Percentiles rank a stretch among this genome's conserved stretches.
phyloP scores from a whole-genome alignment of 768 basidiomycete genomes.

The Megacollybia marginata region DNA sequence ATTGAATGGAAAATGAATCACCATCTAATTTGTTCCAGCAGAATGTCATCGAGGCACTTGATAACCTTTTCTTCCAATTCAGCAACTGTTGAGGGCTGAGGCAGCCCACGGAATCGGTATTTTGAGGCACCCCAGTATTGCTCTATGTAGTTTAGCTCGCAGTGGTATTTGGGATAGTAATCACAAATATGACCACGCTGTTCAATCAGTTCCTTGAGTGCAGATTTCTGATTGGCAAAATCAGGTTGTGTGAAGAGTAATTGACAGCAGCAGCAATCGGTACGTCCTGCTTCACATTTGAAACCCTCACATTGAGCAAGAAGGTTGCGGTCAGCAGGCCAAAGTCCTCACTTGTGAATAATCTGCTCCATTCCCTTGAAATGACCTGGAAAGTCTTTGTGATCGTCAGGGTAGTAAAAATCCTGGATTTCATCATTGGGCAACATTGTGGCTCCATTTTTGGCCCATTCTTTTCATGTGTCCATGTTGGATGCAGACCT shows the following conservation, averaged over 20 bases:
- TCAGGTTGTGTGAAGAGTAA: too few species aligned
- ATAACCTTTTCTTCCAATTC: neutral
- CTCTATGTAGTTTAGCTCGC: too few species aligned
- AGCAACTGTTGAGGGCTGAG: neutral
- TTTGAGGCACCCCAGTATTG: neutral
- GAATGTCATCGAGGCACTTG: neutral
- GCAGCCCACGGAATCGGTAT: neutral
- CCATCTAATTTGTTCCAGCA: neutral
- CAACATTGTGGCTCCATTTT: constrained; percentile 22
- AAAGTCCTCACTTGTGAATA: constrained; percentile 16
- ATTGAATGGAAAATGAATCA: neutral
- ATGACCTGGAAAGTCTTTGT: constrained; percentile 19
- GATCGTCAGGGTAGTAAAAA: constrained; percentile 25
- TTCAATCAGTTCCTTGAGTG: too few species aligned
- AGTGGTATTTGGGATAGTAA: too few species aligned
- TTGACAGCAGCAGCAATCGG: constrained; percentile 21
- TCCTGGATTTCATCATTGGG: constrained; percentile 17
- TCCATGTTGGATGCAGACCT: constrained; percentile 15
- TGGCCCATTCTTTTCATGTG: constrained; percentile 15
- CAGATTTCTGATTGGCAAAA: too few species aligned
- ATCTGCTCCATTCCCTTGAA: constrained; percentile 13
- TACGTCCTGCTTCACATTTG: constrained; percentile 1
- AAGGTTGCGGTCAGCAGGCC: constrained; percentile 14
- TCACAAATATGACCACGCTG: too few species aligned
- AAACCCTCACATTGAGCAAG: constrained; percentile 17